Conservation (phyloP, 2,329 filamentous ascomycete species). For the Emericellopsis atlantica region DNA sequence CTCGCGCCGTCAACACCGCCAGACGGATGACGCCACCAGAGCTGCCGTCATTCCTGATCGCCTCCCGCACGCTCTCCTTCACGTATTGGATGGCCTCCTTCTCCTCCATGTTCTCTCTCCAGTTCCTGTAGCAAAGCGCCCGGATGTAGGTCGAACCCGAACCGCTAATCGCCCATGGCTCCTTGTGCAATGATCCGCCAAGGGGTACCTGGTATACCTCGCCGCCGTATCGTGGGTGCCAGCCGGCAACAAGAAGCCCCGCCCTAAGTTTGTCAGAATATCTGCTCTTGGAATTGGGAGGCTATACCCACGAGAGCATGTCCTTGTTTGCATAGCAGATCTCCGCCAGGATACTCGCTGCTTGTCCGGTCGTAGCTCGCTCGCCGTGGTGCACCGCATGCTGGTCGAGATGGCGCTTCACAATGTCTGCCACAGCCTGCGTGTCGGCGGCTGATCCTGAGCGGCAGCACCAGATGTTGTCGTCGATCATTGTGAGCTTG, state of each 20-base stretch:
- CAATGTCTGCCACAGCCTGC: conserved; percentile 94
- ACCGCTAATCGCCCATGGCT: conserved; percentile 87
- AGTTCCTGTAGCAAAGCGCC: conserved; percentile 94
- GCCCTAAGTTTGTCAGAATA: conserved; percentile 41
- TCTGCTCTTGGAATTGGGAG: background rate
- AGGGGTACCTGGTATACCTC: conserved; percentile 97
- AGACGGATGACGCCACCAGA: conserved; percentile 96
- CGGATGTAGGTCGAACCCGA: conserved; percentile 99
- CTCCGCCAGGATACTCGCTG: conserved; percentile 93
- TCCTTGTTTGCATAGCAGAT: conserved; percentile 98
- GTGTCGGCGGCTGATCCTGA: conserved; percentile 96
- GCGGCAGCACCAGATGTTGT: conserved; percentile 99
- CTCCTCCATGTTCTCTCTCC: conserved; percentile 91
- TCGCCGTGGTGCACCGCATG: conserved; percentile 86
- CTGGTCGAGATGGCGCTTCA: conserved; percentile 89
- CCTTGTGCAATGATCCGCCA: conserved; percentile 94
- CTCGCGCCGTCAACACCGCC: conserved; percentile 86
- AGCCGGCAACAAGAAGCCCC: conserved; percentile 96
- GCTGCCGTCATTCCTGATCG: conserved; percentile 99
- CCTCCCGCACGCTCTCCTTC: conserved; percentile 80
- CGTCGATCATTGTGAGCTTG: conserved; percentile 96
- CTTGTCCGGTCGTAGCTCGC: conserved; percentile 85
- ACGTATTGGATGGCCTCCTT: conserved; percentile 84
- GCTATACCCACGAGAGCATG: conserved; percentile 55
- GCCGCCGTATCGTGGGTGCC: conserved; percentile 87